Conservation (phyloP, 306 rosid genomes). For the Vicia sativa region DNA sequence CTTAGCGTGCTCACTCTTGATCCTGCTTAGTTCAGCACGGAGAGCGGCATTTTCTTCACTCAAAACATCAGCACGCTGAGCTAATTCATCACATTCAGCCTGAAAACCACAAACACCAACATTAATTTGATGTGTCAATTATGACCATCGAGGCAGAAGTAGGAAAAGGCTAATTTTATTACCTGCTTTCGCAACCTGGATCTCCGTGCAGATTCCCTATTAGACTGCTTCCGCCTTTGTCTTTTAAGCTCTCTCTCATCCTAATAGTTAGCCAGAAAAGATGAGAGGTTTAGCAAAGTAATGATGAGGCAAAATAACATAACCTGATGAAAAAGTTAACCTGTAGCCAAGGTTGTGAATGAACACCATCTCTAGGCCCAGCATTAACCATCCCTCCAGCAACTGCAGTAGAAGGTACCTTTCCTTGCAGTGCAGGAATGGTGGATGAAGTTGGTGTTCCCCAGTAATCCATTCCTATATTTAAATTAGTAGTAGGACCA, state of each 20-base stretch:
- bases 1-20: slow-evolving; percentile 86
- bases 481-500: slow-evolving; percentile 92
- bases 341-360: slow-evolving; percentile 89
- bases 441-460: slow-evolving; percentile 74
- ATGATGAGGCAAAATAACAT: slow-evolving; percentile 27
- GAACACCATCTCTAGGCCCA: slow-evolving; percentile 87
- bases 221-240: slow-evolving; percentile 96
- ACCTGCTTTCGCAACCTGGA: slow-evolving; percentile 99
- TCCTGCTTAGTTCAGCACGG: slow-evolving; percentile 75
- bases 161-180: slow-evolving; percentile 27
- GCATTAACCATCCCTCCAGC: slow-evolving; percentile 73
- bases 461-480: slow-evolving; percentile 99
- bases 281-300: slow-evolving; percentile 20
- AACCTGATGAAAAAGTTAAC: slow-evolving; percentile 45
- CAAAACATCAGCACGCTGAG: slow-evolving; percentile 83
- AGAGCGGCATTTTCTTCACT: slow-evolving; percentile 85
- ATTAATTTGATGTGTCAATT: slow-evolving; percentile 22
- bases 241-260: slow-evolving; percentile 96
- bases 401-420: slow-evolving; percentile 84
- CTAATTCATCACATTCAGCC: slow-evolving; percentile 98
- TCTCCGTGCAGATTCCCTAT: slow-evolving; percentile 97
- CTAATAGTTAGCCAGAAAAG: slow-evolving; percentile 47
- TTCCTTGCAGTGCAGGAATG: slow-evolving; percentile 71
- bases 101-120: slow-evolving; percentile 41
- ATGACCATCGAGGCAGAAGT: slow-evolving; percentile 33